These are phyloP conservation scores for Rhodotorula diobovata DNA, from an alignment of 768 basidiomycete genomes.

Conservation along the genomic window DNA sequence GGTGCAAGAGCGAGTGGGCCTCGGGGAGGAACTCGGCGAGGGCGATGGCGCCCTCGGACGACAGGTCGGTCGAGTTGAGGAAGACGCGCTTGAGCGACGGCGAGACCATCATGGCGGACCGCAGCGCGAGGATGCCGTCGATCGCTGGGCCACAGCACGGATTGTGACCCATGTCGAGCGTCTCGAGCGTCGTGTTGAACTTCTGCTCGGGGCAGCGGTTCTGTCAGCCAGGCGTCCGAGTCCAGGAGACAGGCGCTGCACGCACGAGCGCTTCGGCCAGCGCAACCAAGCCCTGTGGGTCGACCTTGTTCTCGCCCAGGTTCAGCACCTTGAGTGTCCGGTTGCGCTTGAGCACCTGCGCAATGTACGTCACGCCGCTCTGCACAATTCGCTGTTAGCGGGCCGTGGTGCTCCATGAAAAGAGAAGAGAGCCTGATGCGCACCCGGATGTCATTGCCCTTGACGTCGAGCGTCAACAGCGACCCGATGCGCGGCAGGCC, in stretches of 20 bases:
- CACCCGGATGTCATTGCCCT: conserved; percentile 85
- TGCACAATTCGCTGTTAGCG: conserved; percentile 32
- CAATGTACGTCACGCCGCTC: conserved; percentile 79
- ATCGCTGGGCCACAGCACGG: conserved; percentile 83
- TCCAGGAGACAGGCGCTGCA: background rate
- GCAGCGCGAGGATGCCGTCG: conserved; percentile 82
- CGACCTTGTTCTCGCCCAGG: conserved; percentile 88
- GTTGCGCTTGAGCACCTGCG: conserved; percentile 94
- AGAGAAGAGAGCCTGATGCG: conserved; percentile 44
- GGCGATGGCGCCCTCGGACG: conserved; percentile 80
- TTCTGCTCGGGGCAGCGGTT: conserved; percentile 56
- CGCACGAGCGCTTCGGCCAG: conserved; percentile 82
- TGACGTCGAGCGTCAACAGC: conserved; percentile 80
- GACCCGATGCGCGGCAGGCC: conserved; percentile 77
- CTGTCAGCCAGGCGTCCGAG: background rate
- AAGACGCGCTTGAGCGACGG: conserved; percentile 85
- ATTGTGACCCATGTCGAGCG: conserved; percentile 85
- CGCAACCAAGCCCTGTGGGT: conserved; percentile 67
- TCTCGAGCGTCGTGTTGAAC: conserved; percentile 90
- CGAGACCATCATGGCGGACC: conserved; percentile 89
- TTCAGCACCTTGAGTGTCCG: conserved; percentile 90
- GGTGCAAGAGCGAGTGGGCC: conserved; percentile 75
- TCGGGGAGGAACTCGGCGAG: conserved; percentile 96
- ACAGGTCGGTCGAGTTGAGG: conserved; percentile 74
- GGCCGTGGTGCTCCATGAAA: no score